Conservation (phyloP, 345 rosid species). For the Schrenkiella parvula region DNA sequence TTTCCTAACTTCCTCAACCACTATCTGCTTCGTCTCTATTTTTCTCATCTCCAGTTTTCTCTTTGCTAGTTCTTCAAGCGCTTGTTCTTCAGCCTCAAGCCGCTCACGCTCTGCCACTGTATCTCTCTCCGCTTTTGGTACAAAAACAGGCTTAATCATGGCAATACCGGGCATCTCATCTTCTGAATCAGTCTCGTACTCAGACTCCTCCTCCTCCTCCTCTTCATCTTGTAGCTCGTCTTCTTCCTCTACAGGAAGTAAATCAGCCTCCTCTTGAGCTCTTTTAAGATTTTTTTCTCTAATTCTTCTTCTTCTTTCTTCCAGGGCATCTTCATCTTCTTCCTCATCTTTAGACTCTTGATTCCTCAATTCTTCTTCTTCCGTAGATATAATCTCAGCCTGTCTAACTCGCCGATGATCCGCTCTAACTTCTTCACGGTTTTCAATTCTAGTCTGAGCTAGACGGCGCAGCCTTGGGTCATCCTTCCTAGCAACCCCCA, state of each 20-base stretch:
- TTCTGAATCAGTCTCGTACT: constrained; percentile 77
- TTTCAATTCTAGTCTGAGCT: constrained; percentile 54
- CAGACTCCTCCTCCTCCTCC: constrained; percentile 63
- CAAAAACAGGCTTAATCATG: constrained; percentile 69
- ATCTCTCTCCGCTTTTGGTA: constrained; percentile 66
- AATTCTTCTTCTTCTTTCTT: constrained; percentile 57
- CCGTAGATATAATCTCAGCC: constrained; percentile 60
- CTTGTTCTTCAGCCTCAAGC: constrained; percentile 61
- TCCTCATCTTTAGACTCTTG: constrained; percentile 45
- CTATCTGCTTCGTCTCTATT: constrained; percentile 57
- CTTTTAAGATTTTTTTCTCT: constrained; percentile 50
- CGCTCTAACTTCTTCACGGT: constrained; percentile 66
- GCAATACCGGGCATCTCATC: constrained; percentile 55
- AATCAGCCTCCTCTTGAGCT: constrained; percentile 49
- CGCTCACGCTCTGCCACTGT: constrained; percentile 69
- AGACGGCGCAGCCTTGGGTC: constrained; percentile 71
- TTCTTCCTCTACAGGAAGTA: constrained; percentile 64
- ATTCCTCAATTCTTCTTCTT: constrained; percentile 51
- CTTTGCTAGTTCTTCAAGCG: constrained; percentile 57
- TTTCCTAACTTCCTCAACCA: constrained; percentile 66
- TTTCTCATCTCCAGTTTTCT: constrained; percentile 57
- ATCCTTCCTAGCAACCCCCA: constrained; percentile 39
- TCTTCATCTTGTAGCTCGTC: constrained; percentile 60
- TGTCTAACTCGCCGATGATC: constrained; percentile 61
- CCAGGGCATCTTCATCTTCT: constrained; percentile 61